Evolutionary conservation across 2,329 filamentous ascomycete genomes (phyloP).

Genomic region (Raffaelea arxii): DNA sequence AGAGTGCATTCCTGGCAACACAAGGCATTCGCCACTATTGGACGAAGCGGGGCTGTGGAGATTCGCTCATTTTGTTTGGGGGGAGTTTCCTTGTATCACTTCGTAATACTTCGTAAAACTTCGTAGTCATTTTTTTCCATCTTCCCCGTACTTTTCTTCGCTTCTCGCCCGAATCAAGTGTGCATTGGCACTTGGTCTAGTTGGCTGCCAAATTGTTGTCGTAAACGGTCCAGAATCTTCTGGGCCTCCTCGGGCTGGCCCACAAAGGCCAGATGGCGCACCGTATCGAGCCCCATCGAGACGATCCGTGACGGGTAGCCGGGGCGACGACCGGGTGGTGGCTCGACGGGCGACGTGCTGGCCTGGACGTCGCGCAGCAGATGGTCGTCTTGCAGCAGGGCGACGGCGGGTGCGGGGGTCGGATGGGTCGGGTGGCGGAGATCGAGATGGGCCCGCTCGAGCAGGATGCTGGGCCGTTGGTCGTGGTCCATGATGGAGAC

Average conservation of each 20-base stretch:
- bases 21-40: no score
- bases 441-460: constrained; percentile 44
- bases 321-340: constrained; percentile 16
- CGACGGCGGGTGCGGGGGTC: constrained; percentile 34
- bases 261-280: constrained; percentile 30
- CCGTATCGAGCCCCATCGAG: constrained; percentile 35
- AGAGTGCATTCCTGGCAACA: no score
- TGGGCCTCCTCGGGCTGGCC: constrained; percentile 32
- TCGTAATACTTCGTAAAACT: no score
- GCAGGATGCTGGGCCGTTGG: constrained; percentile 20
- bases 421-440: constrained; percentile 45
- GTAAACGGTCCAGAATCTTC: constrained; percentile 20
- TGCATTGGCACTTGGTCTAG: constrained; percentile 9
- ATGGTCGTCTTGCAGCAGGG: constrained; percentile 26
- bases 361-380: constrained; percentile 12
- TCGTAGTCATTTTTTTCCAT: no score
- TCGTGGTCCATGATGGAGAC: constrained; percentile 34
- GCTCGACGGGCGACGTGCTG: constrained; percentile 4
- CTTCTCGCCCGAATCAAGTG: no score
- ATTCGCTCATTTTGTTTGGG: no score
- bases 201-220: constrained; percentile 11
- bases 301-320: constrained; percentile 19
- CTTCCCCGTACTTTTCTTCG: no score
- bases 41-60: no score
- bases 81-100: no score